Percentiles rank a stretch among this genome's conserved stretches.
These are phyloP conservation scores for Lenzites betulinus DNA, from an alignment of 768 basidiomycete genomes.

Conservation along the genomic window DNA sequence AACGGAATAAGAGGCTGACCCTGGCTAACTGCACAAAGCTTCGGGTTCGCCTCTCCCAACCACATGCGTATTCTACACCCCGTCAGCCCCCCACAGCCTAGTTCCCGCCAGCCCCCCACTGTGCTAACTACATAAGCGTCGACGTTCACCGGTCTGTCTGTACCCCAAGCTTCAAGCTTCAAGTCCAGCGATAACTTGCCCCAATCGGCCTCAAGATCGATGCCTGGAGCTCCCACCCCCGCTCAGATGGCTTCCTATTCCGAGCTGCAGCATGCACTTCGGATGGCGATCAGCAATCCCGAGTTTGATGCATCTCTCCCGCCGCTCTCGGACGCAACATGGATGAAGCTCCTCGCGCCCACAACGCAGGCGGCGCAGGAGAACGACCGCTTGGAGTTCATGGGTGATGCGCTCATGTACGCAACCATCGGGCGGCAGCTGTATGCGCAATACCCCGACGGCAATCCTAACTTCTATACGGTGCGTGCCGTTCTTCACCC, in stretches of 20 bases:
- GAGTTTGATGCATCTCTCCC: conserved; percentile 37
- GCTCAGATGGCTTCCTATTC: background rate
- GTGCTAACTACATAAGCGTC: background rate
- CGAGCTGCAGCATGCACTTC: conserved; percentile 25
- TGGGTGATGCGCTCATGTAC: conserved; percentile 51
- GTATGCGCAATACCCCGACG: conserved; percentile 32
- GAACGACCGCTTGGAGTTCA: conserved; percentile 47
- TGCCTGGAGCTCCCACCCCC: background rate
- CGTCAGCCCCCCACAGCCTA: background rate
- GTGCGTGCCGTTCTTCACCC: conserved; percentile 22
- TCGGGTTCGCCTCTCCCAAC: background rate
- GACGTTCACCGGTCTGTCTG: background rate
- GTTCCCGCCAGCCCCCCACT: background rate
- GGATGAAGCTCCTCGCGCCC: conserved; percentile 30
- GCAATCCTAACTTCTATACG: conserved; percentile 29
- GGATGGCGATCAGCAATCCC: conserved; percentile 23
- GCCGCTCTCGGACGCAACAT: conserved; percentile 32
- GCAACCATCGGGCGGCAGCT: conserved; percentile 43
- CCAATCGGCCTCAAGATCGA: background rate
- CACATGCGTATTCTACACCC: background rate
- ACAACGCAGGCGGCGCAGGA: conserved; percentile 10
- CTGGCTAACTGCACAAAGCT: no score
- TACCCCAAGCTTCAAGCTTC: no score
- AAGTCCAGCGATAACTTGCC: no score
- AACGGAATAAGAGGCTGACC: no score